A percentile compares a stretch with the other conserved stretches of the same genome.
phyloP scores from a whole-genome alignment of 1,284 basidiomycete genomes.

The Pascua guehoae region DNA sequence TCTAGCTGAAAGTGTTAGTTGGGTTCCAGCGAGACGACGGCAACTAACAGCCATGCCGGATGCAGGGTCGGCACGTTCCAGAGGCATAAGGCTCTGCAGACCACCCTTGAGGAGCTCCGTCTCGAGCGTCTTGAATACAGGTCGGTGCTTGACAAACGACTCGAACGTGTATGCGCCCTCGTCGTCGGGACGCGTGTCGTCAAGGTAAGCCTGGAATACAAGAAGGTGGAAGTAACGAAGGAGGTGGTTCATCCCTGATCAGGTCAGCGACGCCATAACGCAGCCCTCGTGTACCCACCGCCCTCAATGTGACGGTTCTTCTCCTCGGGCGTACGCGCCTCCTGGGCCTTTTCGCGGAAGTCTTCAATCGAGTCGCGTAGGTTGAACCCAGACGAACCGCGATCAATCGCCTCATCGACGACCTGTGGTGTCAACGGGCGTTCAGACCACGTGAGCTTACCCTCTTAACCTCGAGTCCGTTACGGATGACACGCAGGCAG shows the following conservation, averaged over 20 bases:
- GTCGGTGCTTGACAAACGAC: constrained; percentile 72
- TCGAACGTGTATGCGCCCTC: constrained; percentile 73
- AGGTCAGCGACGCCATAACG: constrained; percentile 13
- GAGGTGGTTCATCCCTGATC: constrained; percentile 71
- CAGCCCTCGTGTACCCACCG: constrained; percentile 52
- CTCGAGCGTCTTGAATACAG: constrained; percentile 95
- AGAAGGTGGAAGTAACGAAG: constrained; percentile 86
- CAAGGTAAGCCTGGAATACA: constrained; percentile 90
- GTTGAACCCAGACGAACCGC: constrained; percentile 79
- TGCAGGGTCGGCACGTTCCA: constrained; percentile 69
- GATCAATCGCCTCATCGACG: constrained; percentile 90
- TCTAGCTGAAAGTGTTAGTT: constrained; percentile 49
- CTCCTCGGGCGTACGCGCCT: constrained; percentile 67
- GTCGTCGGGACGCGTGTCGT: constrained; percentile 76
- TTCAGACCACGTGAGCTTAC: constrained; percentile 26
- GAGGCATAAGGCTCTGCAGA: constrained; percentile 74
- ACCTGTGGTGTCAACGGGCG: constrained; percentile 39
- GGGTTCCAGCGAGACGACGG: not conserved
- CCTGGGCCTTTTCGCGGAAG: constrained; percentile 61
- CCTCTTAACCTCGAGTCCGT: constrained; percentile 79
- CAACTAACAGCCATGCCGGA: constrained; percentile 66
- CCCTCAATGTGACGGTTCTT: constrained; percentile 65
- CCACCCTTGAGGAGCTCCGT: constrained; percentile 82
- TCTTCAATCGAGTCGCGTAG: constrained; percentile 85
- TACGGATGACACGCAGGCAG: constrained; percentile 84